These are phyloP conservation scores for Scutellaria minor DNA, from an alignment of 257 asterid species.

Conservation along the genomic window DNA sequence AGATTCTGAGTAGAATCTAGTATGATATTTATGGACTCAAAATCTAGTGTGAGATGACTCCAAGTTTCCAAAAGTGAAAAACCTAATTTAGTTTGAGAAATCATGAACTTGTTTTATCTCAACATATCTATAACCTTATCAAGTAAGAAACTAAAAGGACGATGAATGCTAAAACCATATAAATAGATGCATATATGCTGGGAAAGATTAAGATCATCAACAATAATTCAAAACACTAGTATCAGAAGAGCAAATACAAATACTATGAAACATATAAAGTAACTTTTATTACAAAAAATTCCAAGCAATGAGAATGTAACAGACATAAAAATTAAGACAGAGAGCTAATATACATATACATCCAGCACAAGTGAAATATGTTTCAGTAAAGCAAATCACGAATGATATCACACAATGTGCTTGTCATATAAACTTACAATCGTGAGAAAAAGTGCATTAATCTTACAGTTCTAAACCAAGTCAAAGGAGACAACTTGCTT, in stretches of 20 bases:
- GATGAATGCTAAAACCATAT: neutral
- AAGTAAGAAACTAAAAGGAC: too few species aligned
- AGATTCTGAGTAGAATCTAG: too few species aligned
- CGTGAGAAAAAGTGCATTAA: too few species aligned
- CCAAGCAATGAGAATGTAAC: constrained; percentile 32
- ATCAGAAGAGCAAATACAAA: constrained; percentile 25
- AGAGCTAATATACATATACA: constrained; percentile 45
- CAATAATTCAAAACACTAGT: neutral
- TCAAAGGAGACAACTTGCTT: constrained; percentile 8
- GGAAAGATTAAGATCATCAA: neutral
- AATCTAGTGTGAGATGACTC: too few species aligned
- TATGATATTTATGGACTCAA: too few species aligned
- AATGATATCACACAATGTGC: constrained; percentile 28
- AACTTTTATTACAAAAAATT: constrained; percentile 24
- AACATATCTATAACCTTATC: too few species aligned
- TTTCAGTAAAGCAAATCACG: constrained; percentile 33
- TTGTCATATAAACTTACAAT: too few species aligned
- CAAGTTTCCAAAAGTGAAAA: too few species aligned
- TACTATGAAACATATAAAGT: constrained; percentile 26
- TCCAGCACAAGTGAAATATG: too few species aligned
- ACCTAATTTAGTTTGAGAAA: too few species aligned
- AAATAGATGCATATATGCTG: neutral
- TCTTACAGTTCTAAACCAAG: too few species aligned
- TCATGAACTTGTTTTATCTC: too few species aligned
- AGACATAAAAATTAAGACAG: constrained; percentile 31